Evolutionary conservation across 2,329 filamentous ascomycete genomes (phyloP), one percentile per base, ranked within the genome.

Genomic region (Paraphoma chrysanthemicola): DNA sequence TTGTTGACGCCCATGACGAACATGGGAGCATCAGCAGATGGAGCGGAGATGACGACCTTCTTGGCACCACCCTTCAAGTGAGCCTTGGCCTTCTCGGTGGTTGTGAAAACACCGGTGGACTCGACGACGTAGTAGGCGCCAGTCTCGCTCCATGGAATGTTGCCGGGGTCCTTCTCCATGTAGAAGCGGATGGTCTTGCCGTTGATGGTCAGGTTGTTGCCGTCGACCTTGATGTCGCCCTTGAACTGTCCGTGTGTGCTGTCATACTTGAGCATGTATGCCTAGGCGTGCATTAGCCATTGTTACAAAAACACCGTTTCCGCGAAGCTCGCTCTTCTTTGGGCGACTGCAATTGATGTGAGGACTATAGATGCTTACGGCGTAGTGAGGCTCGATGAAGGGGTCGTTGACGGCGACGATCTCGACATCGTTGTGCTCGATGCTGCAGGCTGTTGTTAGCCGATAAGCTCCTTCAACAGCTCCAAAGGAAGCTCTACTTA

Each of bases 211-310:
- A 99, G 88, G 79, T 85, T 84, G 69, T 90, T 86, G 74, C 85
- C 88, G 60, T 88, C 84, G 78, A 90, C 84, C 81, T 88, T 82
- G 81, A 98, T 88, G 60, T 90, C 89, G 73, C 94, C 94, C 86
- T 97, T 96, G 91, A 98, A 99, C 80, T 87, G 80, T 73, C 95
- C 95, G 88, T 99, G 95, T 81, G 91, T 93, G 74, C 91, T 93
- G 87, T 99, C 95, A 82, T 98, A 98, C 87, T 96, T 96, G 85
- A 99, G 90, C 95, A 98, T 98, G 89, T 98, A 98, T 79, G 91
- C 92, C 93, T 97, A 66, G 38, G 44, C n/a, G 14, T 14, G 29
- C 54, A 72, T 79, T 60, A 79, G 77, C 62, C 51, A 44, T 23
- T 33, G 5, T 23, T 44, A 17, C 33, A 6, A 12, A 8, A 17